Base-by-base conservation (phyloP, 257 asterid genomes). In the Fraxinus quadrangulata region DNA sequence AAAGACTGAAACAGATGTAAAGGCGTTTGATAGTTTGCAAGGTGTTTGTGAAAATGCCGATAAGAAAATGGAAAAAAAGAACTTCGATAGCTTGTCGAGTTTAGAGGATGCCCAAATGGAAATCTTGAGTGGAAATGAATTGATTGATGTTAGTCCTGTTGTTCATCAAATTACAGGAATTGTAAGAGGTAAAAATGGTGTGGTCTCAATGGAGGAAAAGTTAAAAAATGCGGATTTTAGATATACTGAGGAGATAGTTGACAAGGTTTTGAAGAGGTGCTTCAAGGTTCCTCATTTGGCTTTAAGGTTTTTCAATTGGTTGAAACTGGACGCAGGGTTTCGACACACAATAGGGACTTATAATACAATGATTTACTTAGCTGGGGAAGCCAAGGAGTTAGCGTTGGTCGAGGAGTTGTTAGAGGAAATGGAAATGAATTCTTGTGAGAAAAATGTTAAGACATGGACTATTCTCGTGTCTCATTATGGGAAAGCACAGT, bases 221-320 rank as follows among this genome's bases (percentile, higher is more conserved):
- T 83, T 94, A 87, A 89, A 88, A 54, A 82, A 66, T 30, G 84
- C 82, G 19, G 85, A 73, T 84, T 76, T 89, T 17, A 74, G 75
- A 72, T 89, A 76, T 42, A 84, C 75, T 2, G 92, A 80, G 85
- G 97, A 87, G 72, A 80, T 92, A 26, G 94, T 92, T 59, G 92
- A 85, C 68, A 88, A 83, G 77, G 98, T 94, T 3, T 66, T 94
- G 83, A 92, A 94, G 90, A 91, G 93, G 77, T 94, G 97, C 76
- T 92, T 91, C 84, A 92, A 91, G 56, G 96, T 87, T 79, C 97
- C 97, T 59, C 86, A 80, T 72, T 86, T 87, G 84, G 97, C 94
- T 82, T 85, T 88, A 73, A 85, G 92, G 78, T 94, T 92, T 82
- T 94, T 94, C 88, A 79, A 85, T 65, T 94, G 97, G 97, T 84